Conservation (phyloP, 192 early-diverging fungal genomes). For the Coemansia sp. region DNA sequence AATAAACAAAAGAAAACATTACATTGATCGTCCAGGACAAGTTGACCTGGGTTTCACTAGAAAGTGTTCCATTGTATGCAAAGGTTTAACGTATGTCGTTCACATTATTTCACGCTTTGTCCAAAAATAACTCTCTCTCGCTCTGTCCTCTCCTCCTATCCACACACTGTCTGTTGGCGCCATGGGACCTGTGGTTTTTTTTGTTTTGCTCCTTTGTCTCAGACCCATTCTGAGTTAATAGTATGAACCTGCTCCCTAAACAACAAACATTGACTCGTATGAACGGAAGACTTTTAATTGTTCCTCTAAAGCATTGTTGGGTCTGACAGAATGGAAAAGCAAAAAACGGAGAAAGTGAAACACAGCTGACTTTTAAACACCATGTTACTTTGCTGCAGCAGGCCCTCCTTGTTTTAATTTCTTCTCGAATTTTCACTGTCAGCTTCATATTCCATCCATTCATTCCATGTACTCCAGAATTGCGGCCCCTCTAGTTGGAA, state of each 20-base stretch:
- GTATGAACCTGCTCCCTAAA: neutral
- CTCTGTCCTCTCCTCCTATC: too few relatives aligned
- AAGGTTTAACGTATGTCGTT: neutral
- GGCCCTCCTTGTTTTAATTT: too few relatives aligned
- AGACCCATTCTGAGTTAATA: too few relatives aligned
- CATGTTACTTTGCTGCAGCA: neutral
- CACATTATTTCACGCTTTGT: neutral
- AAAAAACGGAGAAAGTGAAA: neutral
- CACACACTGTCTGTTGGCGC: too few relatives aligned
- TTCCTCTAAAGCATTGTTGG: neutral
- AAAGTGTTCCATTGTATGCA: neutral
- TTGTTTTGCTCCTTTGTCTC: too few relatives aligned
- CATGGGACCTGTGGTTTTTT: too few relatives aligned
- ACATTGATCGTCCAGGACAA: constrained; percentile 9
- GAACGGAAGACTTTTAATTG: neutral
- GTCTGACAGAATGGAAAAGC: neutral
- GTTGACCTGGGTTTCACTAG: neutral
- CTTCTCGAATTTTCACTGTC: neutral
- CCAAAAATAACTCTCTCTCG: neutral
- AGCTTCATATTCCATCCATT: neutral
- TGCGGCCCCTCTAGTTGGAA: neutral
- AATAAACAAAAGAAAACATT: constrained; percentile 7
- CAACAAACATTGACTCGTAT: neutral
- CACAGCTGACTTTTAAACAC: constrained; percentile 4
- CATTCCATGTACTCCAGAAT: neutral